Percentiles rank a stretch among this genome's conserved stretches.
Evolutionary conservation across 2,329 filamentous ascomycete genomes (phyloP).

Genomic region (Fusarium sp.): DNA sequence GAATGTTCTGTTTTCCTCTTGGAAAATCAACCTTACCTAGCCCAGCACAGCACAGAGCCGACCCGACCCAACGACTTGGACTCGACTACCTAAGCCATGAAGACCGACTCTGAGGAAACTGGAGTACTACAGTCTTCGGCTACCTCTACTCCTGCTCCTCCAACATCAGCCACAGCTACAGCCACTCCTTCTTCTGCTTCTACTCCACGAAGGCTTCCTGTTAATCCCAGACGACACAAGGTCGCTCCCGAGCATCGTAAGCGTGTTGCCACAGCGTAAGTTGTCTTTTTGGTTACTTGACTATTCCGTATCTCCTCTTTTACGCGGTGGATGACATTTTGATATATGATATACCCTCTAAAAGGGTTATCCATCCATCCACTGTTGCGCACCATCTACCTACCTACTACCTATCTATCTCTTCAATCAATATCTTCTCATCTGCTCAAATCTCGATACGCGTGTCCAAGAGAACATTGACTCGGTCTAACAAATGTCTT

Average conservation of each 20-base stretch:
- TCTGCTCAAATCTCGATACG: not conserved
- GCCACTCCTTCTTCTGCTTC: not conserved
- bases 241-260: conserved; percentile 60
- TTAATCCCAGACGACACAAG: conserved; percentile 62
- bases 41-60: not conserved
- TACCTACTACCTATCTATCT: not conserved
- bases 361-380: not conserved
- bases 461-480: not conserved
- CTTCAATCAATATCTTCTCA: not conserved
- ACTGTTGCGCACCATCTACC: not conserved
- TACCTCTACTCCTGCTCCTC: conserved; percentile 22
- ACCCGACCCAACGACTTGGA: conserved; percentile 5
- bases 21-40: conserved; percentile 12
- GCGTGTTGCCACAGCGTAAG: conserved; percentile 62
- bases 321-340: not conserved
- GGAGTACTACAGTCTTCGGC: conserved; percentile 24
- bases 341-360: not conserved
- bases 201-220: conserved; percentile 56
- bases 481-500: conserved; percentile 24
- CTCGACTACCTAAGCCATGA: conserved; percentile 24
- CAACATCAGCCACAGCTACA: conserved; percentile 20
- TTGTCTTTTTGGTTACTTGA: conserved; percentile 22
- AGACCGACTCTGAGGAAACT: conserved; percentile 14
- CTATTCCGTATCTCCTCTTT: not conserved
- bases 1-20: conserved; percentile 31